phyloP scores from a whole-genome alignment of 352 stramenopile genomes.

The Globisporangium nodosum region DNA sequence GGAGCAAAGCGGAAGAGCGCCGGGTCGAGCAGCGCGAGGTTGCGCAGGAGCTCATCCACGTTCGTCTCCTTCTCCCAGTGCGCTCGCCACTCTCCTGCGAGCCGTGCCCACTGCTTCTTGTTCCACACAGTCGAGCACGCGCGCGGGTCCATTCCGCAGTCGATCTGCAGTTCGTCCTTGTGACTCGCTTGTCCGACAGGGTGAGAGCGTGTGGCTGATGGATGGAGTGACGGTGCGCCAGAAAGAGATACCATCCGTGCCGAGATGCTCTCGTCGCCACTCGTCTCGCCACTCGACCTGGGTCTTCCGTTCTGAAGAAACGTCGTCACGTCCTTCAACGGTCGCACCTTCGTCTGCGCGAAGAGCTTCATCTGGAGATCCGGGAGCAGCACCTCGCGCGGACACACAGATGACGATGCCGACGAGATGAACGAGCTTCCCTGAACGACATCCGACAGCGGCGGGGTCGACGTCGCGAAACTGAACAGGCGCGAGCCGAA shows the following conservation, averaged over 20 bases:
- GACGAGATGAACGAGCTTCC: constrained; percentile 53
- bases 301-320: constrained; percentile 27
- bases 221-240: background rate
- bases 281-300: constrained; percentile 6
- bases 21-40: constrained; percentile 24
- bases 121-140: constrained; percentile 26
- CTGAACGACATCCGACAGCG: constrained; percentile 30
- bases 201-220: background rate
- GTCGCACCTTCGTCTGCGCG: constrained; percentile 24
- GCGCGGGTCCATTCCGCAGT: constrained; percentile 15
- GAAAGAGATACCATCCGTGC: background rate
- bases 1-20: constrained; percentile 18
- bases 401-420: constrained; percentile 25
- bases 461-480: constrained; percentile 51
- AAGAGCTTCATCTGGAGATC: constrained; percentile 48
- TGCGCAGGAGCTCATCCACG: constrained; percentile 23
- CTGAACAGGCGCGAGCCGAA: constrained; percentile 72
- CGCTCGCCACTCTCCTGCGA: constrained; percentile 40
- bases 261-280: background rate
- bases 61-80: constrained; percentile 46
- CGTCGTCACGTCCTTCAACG: constrained; percentile 38
- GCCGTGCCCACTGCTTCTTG: constrained; percentile 36
- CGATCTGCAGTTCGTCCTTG: background rate
- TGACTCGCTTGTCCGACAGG: background rate
- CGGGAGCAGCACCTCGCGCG: constrained; percentile 32